Conservation (phyloP, 2,329 filamentous ascomycete genomes). For the Stagonosporopsis chrysanthemi region DNA sequence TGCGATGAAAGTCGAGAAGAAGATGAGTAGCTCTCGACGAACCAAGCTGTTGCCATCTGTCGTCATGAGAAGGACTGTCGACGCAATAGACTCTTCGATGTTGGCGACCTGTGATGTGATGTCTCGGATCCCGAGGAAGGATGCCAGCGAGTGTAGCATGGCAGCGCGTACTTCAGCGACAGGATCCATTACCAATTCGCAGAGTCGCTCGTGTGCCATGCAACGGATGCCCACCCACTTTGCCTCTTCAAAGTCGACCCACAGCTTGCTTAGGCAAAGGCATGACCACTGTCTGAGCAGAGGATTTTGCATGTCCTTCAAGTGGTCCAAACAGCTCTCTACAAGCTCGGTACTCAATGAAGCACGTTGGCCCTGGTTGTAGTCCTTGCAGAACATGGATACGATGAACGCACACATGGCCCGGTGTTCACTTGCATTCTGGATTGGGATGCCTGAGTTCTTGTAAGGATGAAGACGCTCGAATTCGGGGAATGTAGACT, state of each 20-base stretch:
- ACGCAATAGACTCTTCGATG: constrained; percentile 89
- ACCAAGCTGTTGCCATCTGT: constrained; percentile 95
- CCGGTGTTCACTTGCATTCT: constrained; percentile 91
- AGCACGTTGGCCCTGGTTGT: constrained; percentile 88
- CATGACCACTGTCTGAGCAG: constrained; percentile 94
- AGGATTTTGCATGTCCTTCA: constrained; percentile 85
- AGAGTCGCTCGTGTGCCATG: constrained; percentile 81
- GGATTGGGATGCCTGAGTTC: constrained; percentile 72
- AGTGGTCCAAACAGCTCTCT: constrained; percentile 82
- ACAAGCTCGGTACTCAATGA: constrained; percentile 92
- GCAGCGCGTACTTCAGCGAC: constrained; percentile 93
- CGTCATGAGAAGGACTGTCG: constrained; percentile 88
- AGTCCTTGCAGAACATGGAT: constrained; percentile 95
- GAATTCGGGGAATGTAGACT: not conserved
- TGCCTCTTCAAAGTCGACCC: constrained; percentile 87
- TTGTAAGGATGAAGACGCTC: constrained; percentile 13
- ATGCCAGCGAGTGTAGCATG: constrained; percentile 91
- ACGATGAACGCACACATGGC: constrained; percentile 99
- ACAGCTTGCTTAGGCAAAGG: constrained; percentile 92
- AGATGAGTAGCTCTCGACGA: constrained; percentile 89
- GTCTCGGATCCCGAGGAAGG: constrained; percentile 92
- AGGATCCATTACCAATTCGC: constrained; percentile 80
- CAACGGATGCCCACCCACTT: constrained; percentile 96
- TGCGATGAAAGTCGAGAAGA: constrained; percentile 88
- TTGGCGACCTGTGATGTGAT: constrained; percentile 88